phyloP scores from a whole-genome alignment of 306 rosid species.

The Lablab purpureus region DNA sequence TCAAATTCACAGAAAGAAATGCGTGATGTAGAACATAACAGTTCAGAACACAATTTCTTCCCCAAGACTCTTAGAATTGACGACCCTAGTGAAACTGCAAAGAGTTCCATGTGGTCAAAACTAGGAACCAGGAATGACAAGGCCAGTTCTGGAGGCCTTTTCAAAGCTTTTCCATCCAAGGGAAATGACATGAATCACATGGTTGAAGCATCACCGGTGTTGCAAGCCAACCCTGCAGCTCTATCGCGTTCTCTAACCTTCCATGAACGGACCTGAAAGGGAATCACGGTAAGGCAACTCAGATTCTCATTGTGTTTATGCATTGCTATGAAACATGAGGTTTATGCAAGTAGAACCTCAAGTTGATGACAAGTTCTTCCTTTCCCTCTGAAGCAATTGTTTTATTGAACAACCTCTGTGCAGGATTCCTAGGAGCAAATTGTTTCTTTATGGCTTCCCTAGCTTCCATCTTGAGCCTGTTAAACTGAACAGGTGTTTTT shows the following conservation, averaged over 20 bases:
- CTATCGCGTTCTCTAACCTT: constrained; percentile 75
- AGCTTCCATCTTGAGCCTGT: constrained; percentile 38
- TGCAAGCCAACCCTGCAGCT: constrained; percentile 95
- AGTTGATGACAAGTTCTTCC: constrained; percentile 41
- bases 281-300: constrained; percentile 28
- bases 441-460: constrained; percentile 45
- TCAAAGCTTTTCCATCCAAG: constrained; percentile 67
- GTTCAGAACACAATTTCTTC: constrained; percentile 52
- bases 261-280: constrained; percentile 63
- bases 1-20: constrained; percentile 53
- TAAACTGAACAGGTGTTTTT: constrained; percentile 53
- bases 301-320: constrained; percentile 28
- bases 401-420: constrained; percentile 44
- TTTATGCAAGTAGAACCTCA: constrained; percentile 33
- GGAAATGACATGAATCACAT: constrained; percentile 51
- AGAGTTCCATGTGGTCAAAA: constrained; percentile 74
- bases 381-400: constrained; percentile 35
- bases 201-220: constrained; percentile 58
- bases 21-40: constrained; percentile 43
- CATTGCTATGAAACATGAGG: constrained; percentile 41
- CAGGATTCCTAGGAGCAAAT: constrained; percentile 48
- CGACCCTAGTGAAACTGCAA: constrained; percentile 76
- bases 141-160: constrained; percentile 61
- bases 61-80: constrained; percentile 79
- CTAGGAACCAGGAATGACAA: constrained; percentile 73